Evolutionary conservation across 179 eudicot species (phyloP).

Genomic region (Pouteria campechiana): DNA sequence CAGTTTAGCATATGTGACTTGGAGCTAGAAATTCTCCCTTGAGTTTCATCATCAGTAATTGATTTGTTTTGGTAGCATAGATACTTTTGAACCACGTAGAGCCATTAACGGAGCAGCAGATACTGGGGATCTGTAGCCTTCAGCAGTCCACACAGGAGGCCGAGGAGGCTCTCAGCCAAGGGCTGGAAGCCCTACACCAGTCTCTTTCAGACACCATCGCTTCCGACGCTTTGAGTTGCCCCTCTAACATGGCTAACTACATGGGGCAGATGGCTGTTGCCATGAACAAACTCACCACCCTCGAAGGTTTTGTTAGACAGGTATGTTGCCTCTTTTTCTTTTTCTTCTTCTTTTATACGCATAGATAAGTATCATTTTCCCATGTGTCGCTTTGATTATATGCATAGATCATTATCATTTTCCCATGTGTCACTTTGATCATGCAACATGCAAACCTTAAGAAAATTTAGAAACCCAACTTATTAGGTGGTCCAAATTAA

Average conservation of each 20-base stretch:
- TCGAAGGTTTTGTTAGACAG: constrained; percentile 92
- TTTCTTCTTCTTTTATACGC: background rate
- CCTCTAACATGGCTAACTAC: constrained; percentile 69
- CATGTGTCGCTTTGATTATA: too few relatives aligned
- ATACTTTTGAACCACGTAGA: constrained; percentile 70
- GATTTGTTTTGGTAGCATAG: too few relatives aligned
- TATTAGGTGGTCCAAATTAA: too few relatives aligned
- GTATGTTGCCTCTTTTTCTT: constrained; percentile 14
- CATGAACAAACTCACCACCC: constrained; percentile 76
- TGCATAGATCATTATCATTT: too few relatives aligned
- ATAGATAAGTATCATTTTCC: background rate
- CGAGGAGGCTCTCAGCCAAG: constrained; percentile 77
- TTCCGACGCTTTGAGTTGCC: constrained; percentile 53
- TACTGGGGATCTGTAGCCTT: constrained; percentile 58
- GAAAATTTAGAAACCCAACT: too few relatives aligned
- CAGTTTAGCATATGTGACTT: too few relatives aligned
- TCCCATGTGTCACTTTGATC: too few relatives aligned
- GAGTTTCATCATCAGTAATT: too few relatives aligned
- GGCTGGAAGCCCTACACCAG: constrained; percentile 64
- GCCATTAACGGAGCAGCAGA: constrained; percentile 78
- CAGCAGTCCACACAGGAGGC: constrained; percentile 89
- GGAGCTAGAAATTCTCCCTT: too few relatives aligned
- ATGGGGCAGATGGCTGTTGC: constrained; percentile 94
- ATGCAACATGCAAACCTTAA: too few relatives aligned
- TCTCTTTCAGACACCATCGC: constrained; percentile 65